Percentiles rank a stretch among this genome's conserved stretches.
These are phyloP conservation scores for Syncephalis fuscata DNA, from an alignment of 371 early-diverging fungal species.

Conservation along the genomic window DNA sequence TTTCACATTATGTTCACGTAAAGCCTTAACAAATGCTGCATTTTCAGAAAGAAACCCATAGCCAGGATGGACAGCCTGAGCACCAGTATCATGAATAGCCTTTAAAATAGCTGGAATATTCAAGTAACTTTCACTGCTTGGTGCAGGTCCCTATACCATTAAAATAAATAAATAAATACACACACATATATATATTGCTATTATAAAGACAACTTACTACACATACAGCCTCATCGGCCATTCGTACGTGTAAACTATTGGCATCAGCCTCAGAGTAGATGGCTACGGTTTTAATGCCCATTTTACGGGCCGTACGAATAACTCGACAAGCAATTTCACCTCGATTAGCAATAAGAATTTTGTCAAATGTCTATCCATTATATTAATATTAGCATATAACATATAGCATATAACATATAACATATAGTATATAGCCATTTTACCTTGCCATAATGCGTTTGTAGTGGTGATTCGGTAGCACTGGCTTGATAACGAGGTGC, in stretches of 20 bases:
- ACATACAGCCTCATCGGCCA: conserved; percentile 48
- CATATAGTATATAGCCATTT: too few species aligned
- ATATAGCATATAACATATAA: too few species aligned
- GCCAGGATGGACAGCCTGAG: conserved; percentile 59
- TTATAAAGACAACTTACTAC: conserved; percentile 22
- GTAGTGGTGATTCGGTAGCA: too few species aligned
- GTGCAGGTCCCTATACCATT: conserved; percentile 28
- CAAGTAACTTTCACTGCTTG: conserved; percentile 40
- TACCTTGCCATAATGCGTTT: too few species aligned
- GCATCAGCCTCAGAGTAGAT: conserved; percentile 85
- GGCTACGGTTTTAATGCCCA: conserved; percentile 83
- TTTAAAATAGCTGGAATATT: conserved; percentile 30
- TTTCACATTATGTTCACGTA: conserved; percentile 40
- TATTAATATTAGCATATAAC: too few species aligned
- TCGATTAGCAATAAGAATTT: conserved; percentile 91
- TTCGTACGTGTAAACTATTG: conserved; percentile 47
- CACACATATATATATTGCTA: neutral
- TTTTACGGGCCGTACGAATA: conserved; percentile 62
- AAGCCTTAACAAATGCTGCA: conserved; percentile 47
- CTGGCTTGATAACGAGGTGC: too few species aligned
- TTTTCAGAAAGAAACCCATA: conserved; percentile 88
- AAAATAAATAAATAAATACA: neutral
- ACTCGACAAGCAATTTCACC: conserved; percentile 94
- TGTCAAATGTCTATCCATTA: conserved; percentile 45
- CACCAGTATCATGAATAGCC: conserved; percentile 33